phyloP scores from a whole-genome alignment of 1,284 basidiomycete species.

The Sanguinoderma infundibulare region DNA sequence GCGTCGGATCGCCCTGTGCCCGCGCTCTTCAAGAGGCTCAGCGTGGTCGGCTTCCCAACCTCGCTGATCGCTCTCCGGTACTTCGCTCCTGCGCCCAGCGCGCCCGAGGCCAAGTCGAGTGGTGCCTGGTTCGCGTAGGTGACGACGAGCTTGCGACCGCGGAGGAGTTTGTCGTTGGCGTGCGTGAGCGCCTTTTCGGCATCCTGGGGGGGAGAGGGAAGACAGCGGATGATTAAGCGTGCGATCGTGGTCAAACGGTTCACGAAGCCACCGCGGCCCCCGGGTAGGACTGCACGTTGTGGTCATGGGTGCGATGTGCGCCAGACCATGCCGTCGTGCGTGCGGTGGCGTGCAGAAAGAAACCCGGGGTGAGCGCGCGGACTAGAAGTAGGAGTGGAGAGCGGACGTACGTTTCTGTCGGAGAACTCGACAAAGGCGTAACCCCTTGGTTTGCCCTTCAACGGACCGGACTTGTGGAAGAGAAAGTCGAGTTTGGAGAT shows the following conservation, averaged over 20 bases:
- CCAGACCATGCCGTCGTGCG: slow-evolving; percentile 17
- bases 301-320: slow-evolving; percentile 10
- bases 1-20: slow-evolving; percentile 58
- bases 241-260: slow-evolving; percentile 4
- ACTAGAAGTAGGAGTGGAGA: slow-evolving; percentile 15
- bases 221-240: slow-evolving; percentile 21
- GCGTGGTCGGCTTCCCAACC: slow-evolving; percentile 77
- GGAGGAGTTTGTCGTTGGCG: slow-evolving; percentile 81
- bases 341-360: slow-evolving; percentile 28
- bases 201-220: slow-evolving; percentile 58
- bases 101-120: slow-evolving; percentile 37
- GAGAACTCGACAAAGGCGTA: slow-evolving; percentile 94
- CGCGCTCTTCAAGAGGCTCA: slow-evolving; percentile 84
- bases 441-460: slow-evolving; percentile 91
- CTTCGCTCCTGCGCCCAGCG: slow-evolving; percentile 24
- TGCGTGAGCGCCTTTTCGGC: slow-evolving; percentile 79
- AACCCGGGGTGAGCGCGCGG: slow-evolving; percentile 55
- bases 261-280: slow-evolving; percentile 15
- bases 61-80: slow-evolving; percentile 57
- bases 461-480: slow-evolving; percentile 90
- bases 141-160: slow-evolving; percentile 87
- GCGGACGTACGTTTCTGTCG: slow-evolving; percentile 73
- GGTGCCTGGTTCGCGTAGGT: slow-evolving; percentile 88
- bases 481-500: slow-evolving; percentile 92
- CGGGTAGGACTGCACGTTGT: slow-evolving; percentile 25